These are phyloP conservation scores for Penicillium argentinense DNA, from an alignment of 495 filamentous ascomycete species.

Conservation along the genomic window DNA sequence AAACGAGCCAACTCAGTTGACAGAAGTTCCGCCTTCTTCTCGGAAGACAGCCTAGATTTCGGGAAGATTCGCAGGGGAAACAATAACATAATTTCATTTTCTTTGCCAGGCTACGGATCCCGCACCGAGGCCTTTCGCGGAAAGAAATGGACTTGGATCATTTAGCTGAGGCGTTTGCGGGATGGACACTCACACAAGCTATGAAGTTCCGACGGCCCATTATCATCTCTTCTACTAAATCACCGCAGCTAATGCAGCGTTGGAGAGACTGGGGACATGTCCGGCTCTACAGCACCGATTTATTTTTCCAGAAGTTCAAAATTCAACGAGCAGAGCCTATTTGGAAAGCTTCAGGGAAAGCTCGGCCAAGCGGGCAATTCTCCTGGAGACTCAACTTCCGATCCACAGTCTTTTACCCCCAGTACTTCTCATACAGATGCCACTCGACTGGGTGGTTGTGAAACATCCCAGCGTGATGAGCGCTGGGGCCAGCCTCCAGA, in stretches of 20 bases:
- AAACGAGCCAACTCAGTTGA: slow-evolving; percentile 18
- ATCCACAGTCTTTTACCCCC: too few relatives aligned
- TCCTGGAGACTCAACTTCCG: too few relatives aligned
- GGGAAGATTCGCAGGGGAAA: not conserved
- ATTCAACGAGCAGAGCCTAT: not conserved
- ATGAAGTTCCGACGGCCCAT: slow-evolving; percentile 35
- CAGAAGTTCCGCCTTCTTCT: slow-evolving; percentile 1
- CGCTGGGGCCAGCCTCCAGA: too few relatives aligned
- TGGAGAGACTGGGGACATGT: slow-evolving; percentile 41
- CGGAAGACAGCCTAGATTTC: slow-evolving; percentile 7
- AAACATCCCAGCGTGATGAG: too few relatives aligned
- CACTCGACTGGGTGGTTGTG: too few relatives aligned
- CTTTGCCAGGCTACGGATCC: slow-evolving; percentile 8
- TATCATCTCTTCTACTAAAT: slow-evolving; percentile 20
- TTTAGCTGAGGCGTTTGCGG: slow-evolving; percentile 45
- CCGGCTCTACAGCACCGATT: not conserved
- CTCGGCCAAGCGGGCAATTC: not conserved
- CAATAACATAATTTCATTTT: slow-evolving; percentile 1
- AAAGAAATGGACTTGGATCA: slow-evolving; percentile 34
- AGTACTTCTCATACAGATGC: too few relatives aligned
- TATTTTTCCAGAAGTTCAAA: slow-evolving; percentile 4
- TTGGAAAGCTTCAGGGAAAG: not conserved
- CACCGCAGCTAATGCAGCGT: not conserved
- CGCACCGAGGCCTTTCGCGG: slow-evolving; percentile 21
- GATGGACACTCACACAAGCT: slow-evolving; percentile 37